Conservation (phyloP, 768 basidiomycete genomes). For the Termitomyces bulborhizus region DNA sequence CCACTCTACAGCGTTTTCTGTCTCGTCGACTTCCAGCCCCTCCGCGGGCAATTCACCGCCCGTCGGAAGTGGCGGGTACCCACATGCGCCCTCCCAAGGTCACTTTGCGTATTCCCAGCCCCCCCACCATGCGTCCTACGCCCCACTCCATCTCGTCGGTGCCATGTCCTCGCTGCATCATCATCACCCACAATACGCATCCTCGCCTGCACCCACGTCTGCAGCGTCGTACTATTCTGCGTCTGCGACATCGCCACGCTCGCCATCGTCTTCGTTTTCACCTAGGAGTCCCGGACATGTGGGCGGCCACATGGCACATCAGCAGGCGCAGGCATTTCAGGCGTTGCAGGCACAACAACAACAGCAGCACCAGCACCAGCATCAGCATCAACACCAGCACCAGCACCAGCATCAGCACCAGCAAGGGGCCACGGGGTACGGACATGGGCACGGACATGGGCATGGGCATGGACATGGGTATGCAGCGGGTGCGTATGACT, state of each 20-base stretch:
- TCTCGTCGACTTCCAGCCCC: constrained; percentile 22
- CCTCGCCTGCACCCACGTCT: background rate
- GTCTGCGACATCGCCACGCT: background rate
- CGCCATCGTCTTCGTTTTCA: constrained; percentile 13
- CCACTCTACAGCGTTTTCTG: constrained; percentile 25
- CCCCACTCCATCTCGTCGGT: background rate
- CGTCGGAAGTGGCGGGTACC: background rate
- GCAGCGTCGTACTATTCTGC: constrained; percentile 3
- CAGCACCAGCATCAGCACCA: background rate
- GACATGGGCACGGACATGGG: no score
- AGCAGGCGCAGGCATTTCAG: constrained; percentile 14
- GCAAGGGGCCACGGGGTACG: no score
- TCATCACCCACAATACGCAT: background rate
- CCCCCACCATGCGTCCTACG: background rate
- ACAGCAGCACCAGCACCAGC: no score
- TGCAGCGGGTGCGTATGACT: no score
- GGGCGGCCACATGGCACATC: constrained; percentile 10
- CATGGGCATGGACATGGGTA: no score
- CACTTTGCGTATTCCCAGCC: constrained; percentile 3
- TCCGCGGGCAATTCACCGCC: constrained; percentile 10
- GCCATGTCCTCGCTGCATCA: background rate
- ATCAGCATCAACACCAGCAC: no score
- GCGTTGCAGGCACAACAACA: background rate
- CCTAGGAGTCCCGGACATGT: constrained; percentile 1
- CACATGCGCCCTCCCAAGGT: background rate